Percentiles rank a stretch among this genome's conserved stretches.
phyloP scores from a whole-genome alignment of 192 early-diverging fungal genomes.

The Coemansia sp. region DNA sequence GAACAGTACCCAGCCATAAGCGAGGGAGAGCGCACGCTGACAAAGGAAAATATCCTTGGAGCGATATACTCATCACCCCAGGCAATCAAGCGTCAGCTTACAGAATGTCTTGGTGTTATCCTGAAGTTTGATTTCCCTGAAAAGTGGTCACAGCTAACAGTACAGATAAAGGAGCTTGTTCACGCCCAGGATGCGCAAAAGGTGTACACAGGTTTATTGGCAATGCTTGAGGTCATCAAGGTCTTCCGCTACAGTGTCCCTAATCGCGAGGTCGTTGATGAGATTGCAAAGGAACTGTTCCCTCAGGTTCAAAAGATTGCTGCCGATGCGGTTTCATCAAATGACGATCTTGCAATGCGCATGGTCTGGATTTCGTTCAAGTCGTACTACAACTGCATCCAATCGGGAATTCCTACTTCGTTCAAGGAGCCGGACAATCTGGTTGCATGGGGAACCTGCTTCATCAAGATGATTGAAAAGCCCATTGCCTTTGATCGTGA shows the following conservation, averaged over 20 bases:
- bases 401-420: conserved; percentile 50
- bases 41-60: conserved; percentile 74
- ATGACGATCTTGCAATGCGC: conserved; percentile 74
- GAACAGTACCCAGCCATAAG: conserved; percentile 55
- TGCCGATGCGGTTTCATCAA: conserved; percentile 58
- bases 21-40: conserved; percentile 68
- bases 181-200: conserved; percentile 64
- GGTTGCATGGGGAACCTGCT: conserved; percentile 86
- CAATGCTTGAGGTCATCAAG: conserved; percentile 78
- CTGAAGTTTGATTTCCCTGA: conserved; percentile 76
- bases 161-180: conserved; percentile 64
- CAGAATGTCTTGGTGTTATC: conserved; percentile 73
- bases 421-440: conserved; percentile 71
- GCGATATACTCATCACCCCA: conserved; percentile 70
- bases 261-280: conserved; percentile 66
- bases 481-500: conserved; percentile 62
- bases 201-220: conserved; percentile 77
- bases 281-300: conserved; percentile 75
- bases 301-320: conserved; percentile 78
- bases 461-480: conserved; percentile 78
- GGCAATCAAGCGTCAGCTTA: conserved; percentile 80
- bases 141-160: conserved; percentile 79
- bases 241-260: conserved; percentile 71
- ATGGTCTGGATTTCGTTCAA: conserved; percentile 87
- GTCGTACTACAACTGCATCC: conserved; percentile 73